Evolutionary conservation across 768 basidiomycete species (phyloP).

Genomic region (Pulveroboletus sp.): DNA sequence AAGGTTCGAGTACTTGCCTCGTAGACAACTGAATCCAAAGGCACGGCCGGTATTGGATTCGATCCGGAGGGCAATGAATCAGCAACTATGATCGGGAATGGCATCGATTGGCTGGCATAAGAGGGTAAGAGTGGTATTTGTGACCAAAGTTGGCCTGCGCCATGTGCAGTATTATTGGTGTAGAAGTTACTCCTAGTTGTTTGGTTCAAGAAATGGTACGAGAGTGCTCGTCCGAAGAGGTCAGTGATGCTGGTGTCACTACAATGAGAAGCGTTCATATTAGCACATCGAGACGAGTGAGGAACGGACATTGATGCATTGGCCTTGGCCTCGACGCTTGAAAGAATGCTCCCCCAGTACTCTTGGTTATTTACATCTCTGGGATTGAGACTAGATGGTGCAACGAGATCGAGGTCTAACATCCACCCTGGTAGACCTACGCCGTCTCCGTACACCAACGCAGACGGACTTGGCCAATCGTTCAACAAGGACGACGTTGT

Average conservation of each 20-base stretch:
- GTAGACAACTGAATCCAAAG: constrained; percentile 48
- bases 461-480: constrained; percentile 51
- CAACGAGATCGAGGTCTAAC: constrained; percentile 51
- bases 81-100: constrained; percentile 64
- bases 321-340: constrained; percentile 54
- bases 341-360: constrained; percentile 51
- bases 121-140: constrained; percentile 46
- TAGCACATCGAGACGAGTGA: background rate
- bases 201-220: too few species aligned
- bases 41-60: constrained; percentile 37
- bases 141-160: constrained; percentile 72
- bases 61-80: constrained; percentile 48
- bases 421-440: constrained; percentile 47
- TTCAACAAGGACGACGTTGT: constrained; percentile 60
- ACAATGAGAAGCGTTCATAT: too few species aligned
- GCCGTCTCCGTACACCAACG: constrained; percentile 58
- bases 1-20: constrained; percentile 39
- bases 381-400: constrained; percentile 47
- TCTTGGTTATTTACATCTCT: constrained; percentile 43
- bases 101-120: constrained; percentile 46
- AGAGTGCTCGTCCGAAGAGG: too few species aligned
- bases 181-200: too few species aligned
- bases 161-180: too few species aligned
- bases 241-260: too few species aligned
- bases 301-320: constrained; percentile 45